phyloP scores from a whole-genome alignment of 2,329 filamentous ascomycete species.

The Pseudodiploospora longispora region DNA sequence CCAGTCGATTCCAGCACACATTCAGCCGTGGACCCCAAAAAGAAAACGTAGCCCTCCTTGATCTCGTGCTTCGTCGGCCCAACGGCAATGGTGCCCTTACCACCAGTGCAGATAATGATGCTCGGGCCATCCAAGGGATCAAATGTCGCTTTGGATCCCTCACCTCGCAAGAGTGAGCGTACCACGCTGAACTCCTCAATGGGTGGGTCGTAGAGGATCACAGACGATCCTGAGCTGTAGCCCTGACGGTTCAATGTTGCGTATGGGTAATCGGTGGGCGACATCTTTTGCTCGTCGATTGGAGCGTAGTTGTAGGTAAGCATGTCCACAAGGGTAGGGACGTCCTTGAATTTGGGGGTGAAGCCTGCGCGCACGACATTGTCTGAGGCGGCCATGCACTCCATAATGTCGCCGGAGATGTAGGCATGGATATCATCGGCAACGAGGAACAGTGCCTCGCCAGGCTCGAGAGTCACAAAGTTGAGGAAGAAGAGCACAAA shows the following conservation, averaged over 20 bases:
- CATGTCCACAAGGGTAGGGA: conserved; percentile 79
- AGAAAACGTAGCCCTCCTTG: conserved; percentile 67
- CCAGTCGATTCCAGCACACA: conserved; percentile 64
- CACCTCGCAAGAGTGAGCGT: conserved; percentile 62
- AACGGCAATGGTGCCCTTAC: conserved; percentile 75
- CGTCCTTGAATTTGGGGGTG: conserved; percentile 98
- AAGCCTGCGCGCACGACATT: conserved; percentile 96
- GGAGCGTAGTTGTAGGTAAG: conserved; percentile 93
- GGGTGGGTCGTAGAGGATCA: conserved; percentile 81
- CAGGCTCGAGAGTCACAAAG: conserved; percentile 77
- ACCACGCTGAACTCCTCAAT: conserved; percentile 95
- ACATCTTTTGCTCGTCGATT: conserved; percentile 91
- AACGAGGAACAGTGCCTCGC: conserved; percentile 91
- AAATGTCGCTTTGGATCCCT: conserved; percentile 77
- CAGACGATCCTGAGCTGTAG: conserved; percentile 68
- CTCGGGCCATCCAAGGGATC: conserved; percentile 82
- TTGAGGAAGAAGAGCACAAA: conserved; percentile 98
- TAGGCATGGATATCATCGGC: conserved; percentile 98
- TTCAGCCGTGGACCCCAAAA: conserved; percentile 83
- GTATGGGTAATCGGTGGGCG: conserved; percentile 77
- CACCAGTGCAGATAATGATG: conserved; percentile 83
- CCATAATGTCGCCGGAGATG: conserved; percentile 86
- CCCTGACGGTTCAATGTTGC: conserved; percentile 71
- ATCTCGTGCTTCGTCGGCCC: conserved; percentile 72
- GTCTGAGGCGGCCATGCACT: conserved; percentile 99